Conservation (phyloP, 1,284 basidiomycete genomes). For the Fomes fomentarius region DNA sequence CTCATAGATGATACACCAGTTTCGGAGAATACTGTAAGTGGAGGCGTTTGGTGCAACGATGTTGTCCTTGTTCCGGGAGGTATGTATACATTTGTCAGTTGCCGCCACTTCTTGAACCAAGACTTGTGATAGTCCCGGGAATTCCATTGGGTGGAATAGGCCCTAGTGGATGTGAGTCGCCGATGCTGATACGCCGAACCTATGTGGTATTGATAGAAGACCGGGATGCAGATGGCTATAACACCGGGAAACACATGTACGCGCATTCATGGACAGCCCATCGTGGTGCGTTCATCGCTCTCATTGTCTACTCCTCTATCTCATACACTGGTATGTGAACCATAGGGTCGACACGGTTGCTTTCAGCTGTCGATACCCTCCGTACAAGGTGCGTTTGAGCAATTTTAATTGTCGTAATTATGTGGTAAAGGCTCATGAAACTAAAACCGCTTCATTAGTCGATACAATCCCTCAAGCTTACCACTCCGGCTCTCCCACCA, state of each 20-base stretch:
- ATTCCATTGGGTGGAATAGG: constrained; percentile 73
- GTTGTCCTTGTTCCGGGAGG: constrained; percentile 46
- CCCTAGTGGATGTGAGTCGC: constrained; percentile 61
- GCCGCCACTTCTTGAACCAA: too few species aligned
- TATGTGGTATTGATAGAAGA: not conserved
- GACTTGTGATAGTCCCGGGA: constrained; percentile 49
- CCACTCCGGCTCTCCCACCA: too few species aligned
- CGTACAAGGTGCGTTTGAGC: constrained; percentile 50
- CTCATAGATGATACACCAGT: constrained; percentile 43
- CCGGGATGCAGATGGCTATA: constrained; percentile 51
- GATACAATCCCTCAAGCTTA: too few species aligned
- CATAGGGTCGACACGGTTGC: constrained; percentile 19
- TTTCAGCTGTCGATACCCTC: constrained; percentile 61
- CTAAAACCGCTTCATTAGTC: too few species aligned
- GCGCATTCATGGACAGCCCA: constrained; percentile 69
- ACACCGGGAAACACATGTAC: constrained; percentile 65
- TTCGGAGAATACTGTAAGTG: constrained; percentile 64
- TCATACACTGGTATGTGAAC: constrained; percentile 1
- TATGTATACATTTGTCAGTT: too few species aligned
- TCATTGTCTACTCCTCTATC: not conserved
- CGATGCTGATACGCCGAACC: not conserved
- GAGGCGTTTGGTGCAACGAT: constrained; percentile 64
- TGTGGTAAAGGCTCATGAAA: too few species aligned
- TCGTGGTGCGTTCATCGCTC: constrained; percentile 48
- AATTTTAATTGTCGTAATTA: too few species aligned